Evolutionary conservation across 495 filamentous ascomycete species (phyloP).

Genomic region (Penicillium simplicissimum): DNA sequence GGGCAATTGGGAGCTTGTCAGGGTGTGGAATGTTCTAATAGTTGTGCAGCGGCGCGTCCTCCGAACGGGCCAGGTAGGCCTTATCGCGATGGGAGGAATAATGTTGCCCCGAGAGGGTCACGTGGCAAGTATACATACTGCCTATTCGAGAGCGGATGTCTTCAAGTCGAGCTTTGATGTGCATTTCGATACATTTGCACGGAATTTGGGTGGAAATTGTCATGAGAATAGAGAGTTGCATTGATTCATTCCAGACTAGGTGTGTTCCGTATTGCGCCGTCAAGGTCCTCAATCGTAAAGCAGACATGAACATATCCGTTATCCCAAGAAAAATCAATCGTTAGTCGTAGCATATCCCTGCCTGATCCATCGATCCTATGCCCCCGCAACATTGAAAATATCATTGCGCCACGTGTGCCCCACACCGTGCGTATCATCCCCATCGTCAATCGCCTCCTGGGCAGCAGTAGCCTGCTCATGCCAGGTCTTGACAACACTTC

Average conservation of each 20-base stretch:
- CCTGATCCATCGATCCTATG: slow-evolving; percentile 4
- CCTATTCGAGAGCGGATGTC: not conserved
- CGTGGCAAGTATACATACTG: slow-evolving; percentile 12
- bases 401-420: slow-evolving; percentile 71
- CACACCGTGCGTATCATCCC: slow-evolving; percentile 46
- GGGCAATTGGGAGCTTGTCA: not conserved
- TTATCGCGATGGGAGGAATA: slow-evolving; percentile 25
- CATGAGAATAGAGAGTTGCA: not conserved
- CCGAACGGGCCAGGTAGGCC: slow-evolving; percentile 25
- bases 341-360: not conserved
- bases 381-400: slow-evolving; percentile 68
- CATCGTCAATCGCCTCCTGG: slow-evolving; percentile 60
- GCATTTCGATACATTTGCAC: not conserved
- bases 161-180: not conserved
- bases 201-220: not conserved
- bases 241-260: not conserved
- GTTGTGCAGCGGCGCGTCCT: slow-evolving; percentile 5
- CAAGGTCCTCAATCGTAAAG: slow-evolving; percentile 7
- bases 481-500: slow-evolving; percentile 84
- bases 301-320: not conserved
- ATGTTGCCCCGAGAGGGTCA: slow-evolving; percentile 23
- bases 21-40: not conserved
- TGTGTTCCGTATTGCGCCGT: slow-evolving; percentile 3
- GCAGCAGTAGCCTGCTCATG: slow-evolving; percentile 73
- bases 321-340: not conserved